Evolutionary conservation across 306 rosid genomes (phyloP), one percentile per base, ranked within the genome.

Genomic region (Vicia villosa): DNA sequence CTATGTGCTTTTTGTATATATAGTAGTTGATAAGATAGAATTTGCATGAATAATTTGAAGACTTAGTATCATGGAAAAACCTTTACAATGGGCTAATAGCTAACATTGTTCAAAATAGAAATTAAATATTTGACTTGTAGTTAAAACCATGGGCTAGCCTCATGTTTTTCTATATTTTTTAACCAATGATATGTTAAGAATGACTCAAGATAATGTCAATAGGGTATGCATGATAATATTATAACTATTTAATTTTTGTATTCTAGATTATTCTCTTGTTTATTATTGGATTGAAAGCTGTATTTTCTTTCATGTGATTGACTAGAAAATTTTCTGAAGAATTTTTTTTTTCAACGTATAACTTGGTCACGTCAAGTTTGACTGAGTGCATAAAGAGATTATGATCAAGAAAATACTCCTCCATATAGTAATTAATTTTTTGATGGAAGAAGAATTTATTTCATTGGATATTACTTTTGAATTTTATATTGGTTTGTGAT

Each of bases 61-160:
- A 54, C n/a, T 24, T 28, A 60, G 30, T 54, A 42, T 59, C 66
- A 37, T 8, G 12, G 20, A 3, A n/a, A 13, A 24, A 7, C 24
- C 3, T 45, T 79, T 76, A 74, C 91, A 52, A 78, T 83, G 87
- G 80, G 96, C 89, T 72, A 65, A 12, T 36, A 24, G 40, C 41
- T 64, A 32, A 4, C 3, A 30, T 22, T 64, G 37, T 28, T 64
- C 15, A 24, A 66, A 49, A 16, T 45, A 5, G 24, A 15, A 28
- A 42, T 26, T 19, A 5, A 47, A 47, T 24, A 20, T 71, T 66
- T 81, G 87, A 82, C 82, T 49, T 52, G 3, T 10, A 67, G 41
- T 21, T 14, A 82, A 87, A 90, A 90, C 95, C 89, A 84, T 69
- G 82, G 83, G 89, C 95, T 64, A 2, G 91, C 91, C 83, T 55